Evolutionary conservation across 176 grass and related monocot genomes (phyloP), one percentile per base, ranked within the genome.

Genomic region (Avena eriantha): DNA sequence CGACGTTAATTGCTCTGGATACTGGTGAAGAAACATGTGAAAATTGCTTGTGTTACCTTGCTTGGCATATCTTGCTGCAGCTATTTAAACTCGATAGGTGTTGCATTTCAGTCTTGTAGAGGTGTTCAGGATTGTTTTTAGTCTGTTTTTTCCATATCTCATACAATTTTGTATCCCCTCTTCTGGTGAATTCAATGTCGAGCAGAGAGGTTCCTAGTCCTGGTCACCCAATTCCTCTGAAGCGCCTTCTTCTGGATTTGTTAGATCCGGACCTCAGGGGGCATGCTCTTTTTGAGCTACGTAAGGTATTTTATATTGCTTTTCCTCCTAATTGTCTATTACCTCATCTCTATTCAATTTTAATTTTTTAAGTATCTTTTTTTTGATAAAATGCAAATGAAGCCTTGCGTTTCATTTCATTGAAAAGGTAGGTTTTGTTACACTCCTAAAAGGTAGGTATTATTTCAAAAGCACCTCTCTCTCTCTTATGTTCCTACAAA

Each of bases 231-330:
- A 22, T 53, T 64, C 69, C 63, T 19, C 7, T 82, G 22, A 57
- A 81, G 68, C 29, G 2, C 65, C 79, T 87, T 36, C 15, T 82
- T 64, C 47, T 53, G 53, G 58, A 76, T 82, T 7, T 87, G 57
- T 75, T 48, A 45, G 48, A 66, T 51, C 69, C 79, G 50, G 16
- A 61, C 11, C 68, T 19, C 45, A 79, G 12, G 48, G 71, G 7
- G 12, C 1, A 24, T 73, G 68, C 68, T 18, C 29, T 74, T 64
- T 74, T 47, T 7, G 10, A 76, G 57, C 48, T 87, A 46, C 21
- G 11, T 56, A 74, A 86, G 77, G 66, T 86, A 73, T 50, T 80
- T 24, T 29, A 45, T 43, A 35, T 15, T 12, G 6, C n/a, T 76
- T 53, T 5, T 73, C 55, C 31, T 41, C 19, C 54, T 10, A 10